Evolutionary conservation across 140 eudicot species (phyloP).

Genomic region (Oenanthe javanica): DNA sequence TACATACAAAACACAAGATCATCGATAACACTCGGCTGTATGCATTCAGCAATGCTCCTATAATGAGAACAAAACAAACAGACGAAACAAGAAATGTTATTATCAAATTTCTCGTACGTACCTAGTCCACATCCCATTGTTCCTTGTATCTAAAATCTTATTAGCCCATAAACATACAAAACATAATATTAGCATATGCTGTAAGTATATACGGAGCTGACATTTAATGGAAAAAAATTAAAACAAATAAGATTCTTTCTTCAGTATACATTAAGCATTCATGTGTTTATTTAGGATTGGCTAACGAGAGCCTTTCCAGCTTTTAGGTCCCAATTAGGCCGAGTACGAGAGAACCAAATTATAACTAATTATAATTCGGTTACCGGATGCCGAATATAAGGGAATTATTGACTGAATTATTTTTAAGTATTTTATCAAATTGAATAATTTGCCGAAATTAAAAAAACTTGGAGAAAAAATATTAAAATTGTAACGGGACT

Average conservation of each 20-base stretch:
- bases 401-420: too few relatives aligned
- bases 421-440: too few relatives aligned
- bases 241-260: too few relatives aligned
- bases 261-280: too few relatives aligned
- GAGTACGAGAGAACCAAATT: too few relatives aligned
- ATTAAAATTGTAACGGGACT: too few relatives aligned
- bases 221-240: neutral
- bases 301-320: neutral
- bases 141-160: neutral
- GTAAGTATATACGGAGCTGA: neutral
- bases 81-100: neutral
- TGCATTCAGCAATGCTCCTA: neutral
- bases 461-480: too few relatives aligned
- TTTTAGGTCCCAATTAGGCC: neutral
- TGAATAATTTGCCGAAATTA: too few relatives aligned
- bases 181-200: neutral
- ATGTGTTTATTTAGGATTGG: too few relatives aligned
- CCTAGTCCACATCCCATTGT: neutral
- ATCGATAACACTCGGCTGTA: neutral
- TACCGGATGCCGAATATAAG: too few relatives aligned
- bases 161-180: neutral
- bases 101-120: neutral
- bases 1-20: neutral
- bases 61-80: neutral
- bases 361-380: too few relatives aligned